Base-by-base conservation (phyloP, 2,329 filamentous ascomycete genomes). In the Aspergillus piperis region DNA sequence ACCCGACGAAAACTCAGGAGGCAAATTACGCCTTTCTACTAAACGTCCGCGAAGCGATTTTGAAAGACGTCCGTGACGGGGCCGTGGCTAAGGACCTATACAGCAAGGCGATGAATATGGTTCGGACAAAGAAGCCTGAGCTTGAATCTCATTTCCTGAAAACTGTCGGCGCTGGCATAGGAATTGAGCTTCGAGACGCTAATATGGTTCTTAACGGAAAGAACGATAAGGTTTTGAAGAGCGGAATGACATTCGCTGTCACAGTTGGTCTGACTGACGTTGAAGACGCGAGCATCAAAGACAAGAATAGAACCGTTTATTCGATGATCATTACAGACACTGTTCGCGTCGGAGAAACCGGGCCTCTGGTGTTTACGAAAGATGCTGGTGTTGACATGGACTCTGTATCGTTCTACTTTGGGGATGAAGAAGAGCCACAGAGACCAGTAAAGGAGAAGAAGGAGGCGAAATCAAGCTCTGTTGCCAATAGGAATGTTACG, bases 381-480 rank as follows among this genome's bases (percentile, higher is more conserved):
- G 93, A 97, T 73, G 93, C 94, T 0, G 88, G 93, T 2, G 90
- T 91, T 27, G 94, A 96, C 71, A 86, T 96, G 61, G 95, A 98
- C 70, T 92, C 92, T 3, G 94, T 94, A 41, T 96, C 94, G 0
- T 99, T 99, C 82, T 98, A 97, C 80, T 99, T 99, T 82, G 96
- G 96, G 73, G 94, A 98, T 68, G 92, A 96, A 62, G 92, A 96
- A 64, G 80, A 81, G 72, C 91, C 96, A 67, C 87, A 91, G 64
- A 88, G 92, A 75, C 90, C 91, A 32, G 85, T 90, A 8, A 90
- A 91, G n/a, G 96, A 95, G 71, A 82, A 84, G 68, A 96, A 96
- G 77, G 88, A 93, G 69, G 83, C 87, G 0, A 87, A 90, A 47
- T 89, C 95, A 8, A 92, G 91, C 59, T 92, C 93, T 27, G 90